Percentiles rank a stretch among this genome's conserved stretches.
Conservation (phyloP, 2,329 filamentous ascomycete genomes). For the Alternaria triticimaculans region DNA sequence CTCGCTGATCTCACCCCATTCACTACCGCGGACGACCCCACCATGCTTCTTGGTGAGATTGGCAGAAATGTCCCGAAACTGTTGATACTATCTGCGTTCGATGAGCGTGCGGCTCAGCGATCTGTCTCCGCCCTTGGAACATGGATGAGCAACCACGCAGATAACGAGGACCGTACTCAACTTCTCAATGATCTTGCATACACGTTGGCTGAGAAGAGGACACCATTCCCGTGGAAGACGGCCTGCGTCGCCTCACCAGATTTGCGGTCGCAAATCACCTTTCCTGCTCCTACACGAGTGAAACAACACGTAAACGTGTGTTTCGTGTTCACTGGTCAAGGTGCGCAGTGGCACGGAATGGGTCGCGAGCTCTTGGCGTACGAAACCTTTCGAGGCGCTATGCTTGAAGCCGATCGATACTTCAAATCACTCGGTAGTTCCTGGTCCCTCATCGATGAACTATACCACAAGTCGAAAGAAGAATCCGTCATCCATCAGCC, state of each 20-base stretch:
- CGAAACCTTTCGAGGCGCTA: slow-evolving; percentile 12
- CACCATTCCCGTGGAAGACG: slow-evolving; percentile 18
- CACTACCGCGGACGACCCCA: neutral
- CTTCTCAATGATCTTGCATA: slow-evolving; percentile 15
- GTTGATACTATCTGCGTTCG: slow-evolving; percentile 12
- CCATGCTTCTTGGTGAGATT: neutral
- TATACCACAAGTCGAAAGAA: slow-evolving; percentile 8
- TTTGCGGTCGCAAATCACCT: neutral
- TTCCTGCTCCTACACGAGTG: slow-evolving; percentile 3
- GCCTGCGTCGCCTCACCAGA: neutral
- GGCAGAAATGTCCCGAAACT: neutral
- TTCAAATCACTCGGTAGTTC: slow-evolving; percentile 18
- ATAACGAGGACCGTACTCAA: neutral
- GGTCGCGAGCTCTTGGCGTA: slow-evolving; percentile 27
- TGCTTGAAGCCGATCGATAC: slow-evolving; percentile 16
- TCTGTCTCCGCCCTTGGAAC: neutral
- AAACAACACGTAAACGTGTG: neutral
- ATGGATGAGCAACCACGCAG: slow-evolving; percentile 3
- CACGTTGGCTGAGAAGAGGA: slow-evolving; percentile 11
- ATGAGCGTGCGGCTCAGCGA: slow-evolving; percentile 10
- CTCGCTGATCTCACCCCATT: neutral
- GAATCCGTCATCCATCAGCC: slow-evolving; percentile 16
- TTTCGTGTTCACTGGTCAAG: slow-evolving; percentile 43
- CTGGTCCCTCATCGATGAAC: slow-evolving; percentile 22
- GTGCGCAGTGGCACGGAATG: slow-evolving; percentile 39